Conservation (phyloP, 2,329 filamentous ascomycete genomes). For the Alternaria hordeiaustralica region DNA sequence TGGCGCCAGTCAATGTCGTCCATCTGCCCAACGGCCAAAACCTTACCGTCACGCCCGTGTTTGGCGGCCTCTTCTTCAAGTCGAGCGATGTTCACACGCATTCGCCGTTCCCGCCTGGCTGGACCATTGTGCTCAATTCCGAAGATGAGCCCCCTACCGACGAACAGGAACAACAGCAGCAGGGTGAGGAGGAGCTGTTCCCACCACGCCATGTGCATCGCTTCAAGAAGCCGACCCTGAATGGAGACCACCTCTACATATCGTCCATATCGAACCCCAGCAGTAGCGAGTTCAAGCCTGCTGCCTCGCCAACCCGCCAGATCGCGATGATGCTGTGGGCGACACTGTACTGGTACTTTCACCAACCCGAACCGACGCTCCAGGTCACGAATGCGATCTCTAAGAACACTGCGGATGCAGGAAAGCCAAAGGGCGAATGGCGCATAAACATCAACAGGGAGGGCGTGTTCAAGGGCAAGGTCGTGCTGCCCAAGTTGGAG, state of each 20-base stretch:
- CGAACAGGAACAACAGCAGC: conserved; percentile 39
- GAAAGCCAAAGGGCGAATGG: conserved; percentile 85
- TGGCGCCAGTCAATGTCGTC: conserved; percentile 58
- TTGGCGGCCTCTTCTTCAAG: conserved; percentile 91
- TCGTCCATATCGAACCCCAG: conserved; percentile 88
- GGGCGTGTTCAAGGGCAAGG: conserved; percentile 83
- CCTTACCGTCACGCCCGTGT: conserved; percentile 81
- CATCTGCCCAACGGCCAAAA: conserved; percentile 87
- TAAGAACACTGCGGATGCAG: conserved; percentile 67
- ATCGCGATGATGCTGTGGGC: conserved; percentile 98
- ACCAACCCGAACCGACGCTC: conserved; percentile 76
- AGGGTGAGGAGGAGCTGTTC: conserved; percentile 39
- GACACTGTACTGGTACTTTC: conserved; percentile 96
- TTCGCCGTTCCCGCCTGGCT: conserved; percentile 80
- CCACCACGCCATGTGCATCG: conserved; percentile 60
- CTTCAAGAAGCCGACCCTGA: conserved; percentile 77
- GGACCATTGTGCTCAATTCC: conserved; percentile 86
- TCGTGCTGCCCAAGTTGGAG: conserved; percentile 88
- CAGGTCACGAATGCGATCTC: conserved; percentile 69
- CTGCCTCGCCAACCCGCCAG: conserved; percentile 81
- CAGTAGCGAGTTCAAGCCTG: conserved; percentile 78
- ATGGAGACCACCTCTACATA: conserved; percentile 84
- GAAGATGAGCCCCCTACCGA: conserved; percentile 53
- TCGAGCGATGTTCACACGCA: conserved; percentile 72
- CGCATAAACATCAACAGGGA: conserved; percentile 81